phyloP scores from a whole-genome alignment of 1,284 basidiomycete species.

The Agaricales sp. region DNA sequence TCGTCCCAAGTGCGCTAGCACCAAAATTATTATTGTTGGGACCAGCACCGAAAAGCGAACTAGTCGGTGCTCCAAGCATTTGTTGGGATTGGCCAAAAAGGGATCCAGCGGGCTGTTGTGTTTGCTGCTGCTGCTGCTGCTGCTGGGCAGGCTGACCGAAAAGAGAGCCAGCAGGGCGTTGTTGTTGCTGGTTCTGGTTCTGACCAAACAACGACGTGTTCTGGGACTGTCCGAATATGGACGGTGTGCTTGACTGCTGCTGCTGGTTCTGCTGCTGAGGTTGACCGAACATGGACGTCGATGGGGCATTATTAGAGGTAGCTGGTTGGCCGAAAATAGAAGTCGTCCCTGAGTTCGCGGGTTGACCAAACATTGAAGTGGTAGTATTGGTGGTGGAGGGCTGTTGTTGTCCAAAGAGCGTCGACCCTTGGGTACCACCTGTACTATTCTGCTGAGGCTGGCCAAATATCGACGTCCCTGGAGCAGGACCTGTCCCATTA shows the following conservation, averaged over 20 bases:
- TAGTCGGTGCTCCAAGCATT: not conserved
- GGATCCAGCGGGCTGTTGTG: not conserved
- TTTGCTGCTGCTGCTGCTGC: not conserved
- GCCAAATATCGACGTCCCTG: not conserved
- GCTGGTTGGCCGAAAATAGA: too few species aligned
- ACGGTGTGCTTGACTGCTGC: not conserved
- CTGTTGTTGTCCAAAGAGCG: not conserved
- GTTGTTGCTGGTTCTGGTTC: not conserved
- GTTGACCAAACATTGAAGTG: too few species aligned
- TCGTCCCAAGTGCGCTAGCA: not conserved
- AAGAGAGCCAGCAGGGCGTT: not conserved
- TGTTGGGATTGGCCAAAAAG: not conserved
- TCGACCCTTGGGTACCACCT: not conserved
- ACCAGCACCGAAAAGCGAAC: not conserved
- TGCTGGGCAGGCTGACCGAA: not conserved
- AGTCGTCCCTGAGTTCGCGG: too few species aligned
- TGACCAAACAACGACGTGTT: too few species aligned
- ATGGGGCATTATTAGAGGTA: too few species aligned
- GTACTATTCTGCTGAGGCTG: not conserved
- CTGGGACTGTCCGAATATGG: too few species aligned
- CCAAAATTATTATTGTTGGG: not conserved
- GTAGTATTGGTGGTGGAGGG: not conserved
- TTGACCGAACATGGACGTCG: not conserved
- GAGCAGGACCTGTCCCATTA: too few species aligned
- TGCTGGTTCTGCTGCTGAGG: not conserved